Evolutionary conservation across 192 early-diverging fungal genomes (phyloP), one percentile per base, ranked within the genome.

Genomic region (Helicostylum pulchrum): DNA sequence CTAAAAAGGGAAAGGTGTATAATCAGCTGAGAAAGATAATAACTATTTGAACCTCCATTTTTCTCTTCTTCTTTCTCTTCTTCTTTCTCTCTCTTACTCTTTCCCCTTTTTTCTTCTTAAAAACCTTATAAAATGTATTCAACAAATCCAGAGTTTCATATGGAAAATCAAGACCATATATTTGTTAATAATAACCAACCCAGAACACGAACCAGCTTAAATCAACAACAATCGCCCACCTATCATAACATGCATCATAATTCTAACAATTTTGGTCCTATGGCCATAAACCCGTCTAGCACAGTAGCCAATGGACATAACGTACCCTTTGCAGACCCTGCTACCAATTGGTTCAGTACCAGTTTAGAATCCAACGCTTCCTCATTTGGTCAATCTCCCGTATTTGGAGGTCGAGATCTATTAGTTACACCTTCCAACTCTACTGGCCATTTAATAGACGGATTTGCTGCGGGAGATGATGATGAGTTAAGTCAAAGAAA

Each of bases 291-390:
- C 15, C 61, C 61, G 5, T 34, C 61, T 4, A 31, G 30, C 4
- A 48, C 61, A 6, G 50, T 30, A 31, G 51, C 62, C 4, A 39
- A 30, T 8, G 56, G 42, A 34, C 32, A 34, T 9, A 31, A 26
- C 8, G 32, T 62, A 31, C 61, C 52, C 12, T 54, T 68, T 21
- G 44, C 59, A 14, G 58, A 60, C 8, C 23, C 58, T 39, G 42
- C 60, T 39, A 42, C 67, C 2, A 52, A 68, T 32, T 68, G 66
- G 66, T 62, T 69, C 30, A 53, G 67, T 26, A 69, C 60, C 19
- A 69, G 67, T 49, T 36, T 69, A 4, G 67, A 69, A 20, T 69
- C 67, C 7, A 69, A 61, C 26, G 61, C 59, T 6, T 69, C 67
- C 1, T 69, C 67, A 7, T 69, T 69, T 55, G 61, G 67, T 7